phyloP scores from a whole-genome alignment of 306 rosid genomes.

The Fagus sylvatica region DNA sequence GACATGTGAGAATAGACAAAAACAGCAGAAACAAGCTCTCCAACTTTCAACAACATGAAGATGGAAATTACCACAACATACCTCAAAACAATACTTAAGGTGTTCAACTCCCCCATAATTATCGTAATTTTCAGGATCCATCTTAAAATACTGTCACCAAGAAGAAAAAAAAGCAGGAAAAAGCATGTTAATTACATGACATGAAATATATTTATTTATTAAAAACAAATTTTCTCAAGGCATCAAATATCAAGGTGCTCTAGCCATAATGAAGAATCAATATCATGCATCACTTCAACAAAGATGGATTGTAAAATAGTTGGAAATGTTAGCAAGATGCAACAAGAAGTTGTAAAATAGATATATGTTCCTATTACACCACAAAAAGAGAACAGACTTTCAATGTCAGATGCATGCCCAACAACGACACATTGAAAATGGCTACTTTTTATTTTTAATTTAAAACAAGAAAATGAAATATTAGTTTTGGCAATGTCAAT shows the following conservation, averaged over 20 bases:
- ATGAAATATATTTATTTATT: not conserved
- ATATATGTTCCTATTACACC: not conserved
- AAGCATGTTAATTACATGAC: conserved; percentile 15
- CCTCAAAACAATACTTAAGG: conserved; percentile 91
- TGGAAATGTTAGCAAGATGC: not conserved
- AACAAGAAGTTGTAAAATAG: not conserved
- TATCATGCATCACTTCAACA: not conserved
- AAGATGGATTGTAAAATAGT: not conserved
- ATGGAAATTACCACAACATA: conserved; percentile 37
- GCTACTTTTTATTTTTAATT: not conserved
- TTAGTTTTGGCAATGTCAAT: not conserved
- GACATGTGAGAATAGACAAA: conserved; percentile 8
- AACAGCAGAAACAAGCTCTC: conserved; percentile 11
- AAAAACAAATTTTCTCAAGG: not conserved
- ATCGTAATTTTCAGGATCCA: conserved; percentile 76
- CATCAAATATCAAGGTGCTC: conserved; percentile 21
- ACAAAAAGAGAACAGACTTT: not conserved
- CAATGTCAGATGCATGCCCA: conserved; percentile 3
- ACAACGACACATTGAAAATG: not conserved
- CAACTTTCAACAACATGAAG: conserved; percentile 24
- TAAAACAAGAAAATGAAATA: not conserved
- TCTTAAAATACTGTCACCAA: conserved; percentile 83
- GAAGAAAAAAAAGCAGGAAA: conserved; percentile 5
- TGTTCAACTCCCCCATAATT: conserved; percentile 88
- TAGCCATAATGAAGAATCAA: not conserved